Conservation (phyloP, 345 rosid species). For the Eucalyptus tenuipes region DNA sequence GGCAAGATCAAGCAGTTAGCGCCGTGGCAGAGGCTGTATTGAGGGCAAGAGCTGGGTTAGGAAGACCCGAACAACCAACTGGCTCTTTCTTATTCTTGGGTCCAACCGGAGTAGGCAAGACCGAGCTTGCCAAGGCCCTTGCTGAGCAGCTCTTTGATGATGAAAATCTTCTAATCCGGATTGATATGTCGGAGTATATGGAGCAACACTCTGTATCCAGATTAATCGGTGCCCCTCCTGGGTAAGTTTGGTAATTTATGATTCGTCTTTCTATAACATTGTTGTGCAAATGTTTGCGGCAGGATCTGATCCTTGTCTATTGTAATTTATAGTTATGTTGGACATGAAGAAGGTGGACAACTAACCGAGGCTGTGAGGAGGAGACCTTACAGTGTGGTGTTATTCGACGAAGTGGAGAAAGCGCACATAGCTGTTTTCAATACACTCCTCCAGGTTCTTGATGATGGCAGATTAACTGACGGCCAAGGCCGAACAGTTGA, state of each 20-base stretch:
- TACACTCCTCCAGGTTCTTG: conserved; percentile 87
- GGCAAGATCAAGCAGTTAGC: conserved; percentile 67
- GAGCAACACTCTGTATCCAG: conserved; percentile 87
- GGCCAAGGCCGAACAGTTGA: conserved; percentile 93
- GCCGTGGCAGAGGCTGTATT: conserved; percentile 83
- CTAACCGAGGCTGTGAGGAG: conserved; percentile 89
- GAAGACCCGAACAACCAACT: conserved; percentile 95
- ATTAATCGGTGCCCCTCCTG: conserved; percentile 84
- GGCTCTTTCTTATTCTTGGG: conserved; percentile 91
- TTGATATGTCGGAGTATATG: conserved; percentile 94
- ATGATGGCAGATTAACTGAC: conserved; percentile 82
- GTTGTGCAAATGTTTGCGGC: not conserved
- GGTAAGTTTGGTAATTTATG: conserved; percentile 17
- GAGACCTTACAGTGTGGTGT: conserved; percentile 68
- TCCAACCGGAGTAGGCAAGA: conserved; percentile 94
- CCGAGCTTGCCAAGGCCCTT: conserved; percentile 89
- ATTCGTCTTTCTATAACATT: not conserved
- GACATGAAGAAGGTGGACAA: conserved; percentile 96
- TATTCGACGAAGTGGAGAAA: conserved; percentile 93
- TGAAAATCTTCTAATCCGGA: conserved; percentile 63
- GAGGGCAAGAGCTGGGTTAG: conserved; percentile 80
- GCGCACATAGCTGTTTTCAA: conserved; percentile 87
- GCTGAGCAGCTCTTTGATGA: conserved; percentile 94
- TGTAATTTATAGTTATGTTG: conserved; percentile 45
- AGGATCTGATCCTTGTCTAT: not conserved